A percentile compares a stretch with the other conserved stretches of the same genome.
Evolutionary conservation across 805 yeast species (phyloP).

Genomic region (Lipomyces lipofer): DNA sequence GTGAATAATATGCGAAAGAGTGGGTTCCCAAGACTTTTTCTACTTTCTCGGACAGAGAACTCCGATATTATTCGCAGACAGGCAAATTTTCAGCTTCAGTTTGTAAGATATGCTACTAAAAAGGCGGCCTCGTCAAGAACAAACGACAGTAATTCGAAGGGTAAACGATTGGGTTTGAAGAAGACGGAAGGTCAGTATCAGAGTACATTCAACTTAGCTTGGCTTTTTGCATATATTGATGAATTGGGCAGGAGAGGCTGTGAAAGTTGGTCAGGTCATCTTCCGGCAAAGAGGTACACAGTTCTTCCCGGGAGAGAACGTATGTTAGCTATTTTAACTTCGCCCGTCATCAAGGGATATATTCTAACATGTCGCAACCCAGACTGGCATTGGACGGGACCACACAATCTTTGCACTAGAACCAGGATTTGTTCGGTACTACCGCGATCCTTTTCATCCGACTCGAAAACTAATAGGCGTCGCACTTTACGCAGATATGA

Average conservation of each 20-base stretch:
- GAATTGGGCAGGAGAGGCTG: slow-evolving; percentile 48
- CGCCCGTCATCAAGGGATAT: not conserved
- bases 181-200: slow-evolving; percentile 66
- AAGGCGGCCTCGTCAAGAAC: slow-evolving; percentile 95
- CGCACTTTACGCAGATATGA: slow-evolving; percentile 62
- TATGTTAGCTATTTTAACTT: slow-evolving; percentile 31
- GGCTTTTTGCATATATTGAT: too few relatives aligned
- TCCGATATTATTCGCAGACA: too few relatives aligned
- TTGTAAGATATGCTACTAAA: slow-evolving; percentile 86
- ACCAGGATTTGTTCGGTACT: slow-evolving; percentile 90
- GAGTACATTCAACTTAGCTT: not conserved
- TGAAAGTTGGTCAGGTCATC: slow-evolving; percentile 80
- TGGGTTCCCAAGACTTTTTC: too few relatives aligned
- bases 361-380: not conserved
- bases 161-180: slow-evolving; percentile 91
- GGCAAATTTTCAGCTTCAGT: slow-evolving; percentile 15
- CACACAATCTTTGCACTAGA: slow-evolving; percentile 89
- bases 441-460: slow-evolving; percentile 95
- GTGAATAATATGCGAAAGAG: too few relatives aligned
- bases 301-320: slow-evolving; percentile 92
- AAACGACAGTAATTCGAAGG: slow-evolving; percentile 89
- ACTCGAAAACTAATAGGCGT: slow-evolving; percentile 87
- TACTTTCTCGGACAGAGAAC: too few relatives aligned
- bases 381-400: slow-evolving; percentile 72
- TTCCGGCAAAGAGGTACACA: slow-evolving; percentile 94